These are phyloP conservation scores for Fusarium oxysporum DNA, from an alignment of 2,329 filamentous ascomycete genomes.

Conservation along the genomic window DNA sequence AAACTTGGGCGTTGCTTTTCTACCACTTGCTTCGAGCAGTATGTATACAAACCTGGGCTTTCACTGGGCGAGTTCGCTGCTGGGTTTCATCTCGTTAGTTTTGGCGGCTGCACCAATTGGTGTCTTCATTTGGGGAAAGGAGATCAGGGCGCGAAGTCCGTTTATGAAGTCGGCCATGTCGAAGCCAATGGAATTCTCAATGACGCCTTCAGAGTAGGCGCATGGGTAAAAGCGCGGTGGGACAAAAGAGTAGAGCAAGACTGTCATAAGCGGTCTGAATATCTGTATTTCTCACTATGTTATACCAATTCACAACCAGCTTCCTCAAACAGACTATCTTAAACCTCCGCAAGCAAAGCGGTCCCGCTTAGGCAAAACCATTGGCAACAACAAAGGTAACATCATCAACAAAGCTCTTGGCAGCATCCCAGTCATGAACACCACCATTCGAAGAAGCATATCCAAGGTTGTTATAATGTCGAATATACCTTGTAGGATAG, in stretches of 20 bases:
- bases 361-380: background rate
- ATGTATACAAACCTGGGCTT: slow-evolving; percentile 34
- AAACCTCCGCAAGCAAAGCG: background rate
- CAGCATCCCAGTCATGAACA: slow-evolving; percentile 19
- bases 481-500: slow-evolving; percentile 22
- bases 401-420: slow-evolving; percentile 4
- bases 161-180: slow-evolving; percentile 30
- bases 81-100: slow-evolving; percentile 22
- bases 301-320: background rate
- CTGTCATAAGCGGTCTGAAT: background rate
- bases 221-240: too few species aligned
- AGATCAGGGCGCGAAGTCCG: slow-evolving; percentile 28
- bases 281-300: background rate
- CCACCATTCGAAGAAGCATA: slow-evolving; percentile 16
- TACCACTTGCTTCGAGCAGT: slow-evolving; percentile 26
- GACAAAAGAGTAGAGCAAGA: background rate
- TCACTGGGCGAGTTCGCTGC: slow-evolving; percentile 28
- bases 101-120: slow-evolving; percentile 23
- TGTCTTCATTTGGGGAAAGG: slow-evolving; percentile 26
- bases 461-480: slow-evolving; percentile 8
- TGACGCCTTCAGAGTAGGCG: background rate
- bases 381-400: slow-evolving; percentile 3
- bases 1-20: slow-evolving; percentile 26
- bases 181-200: slow-evolving; percentile 15
- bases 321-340: background rate